These are phyloP conservation scores for Eremochloa ophiuroides DNA, from an alignment of 176 grass and related monocot species.

Conservation along the genomic window DNA sequence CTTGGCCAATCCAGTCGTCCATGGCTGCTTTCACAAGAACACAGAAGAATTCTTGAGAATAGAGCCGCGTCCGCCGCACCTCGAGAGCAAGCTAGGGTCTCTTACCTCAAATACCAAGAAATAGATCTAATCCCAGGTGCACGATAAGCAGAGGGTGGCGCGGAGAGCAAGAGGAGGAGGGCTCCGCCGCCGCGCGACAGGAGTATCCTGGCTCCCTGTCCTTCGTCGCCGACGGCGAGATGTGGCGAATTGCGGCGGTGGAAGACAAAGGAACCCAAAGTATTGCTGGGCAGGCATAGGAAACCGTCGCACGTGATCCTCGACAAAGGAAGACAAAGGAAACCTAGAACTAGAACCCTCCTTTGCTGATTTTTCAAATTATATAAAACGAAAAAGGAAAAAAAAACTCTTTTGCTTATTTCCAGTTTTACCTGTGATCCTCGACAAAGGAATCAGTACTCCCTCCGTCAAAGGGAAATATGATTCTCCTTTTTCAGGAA, in stretches of 20 bases:
- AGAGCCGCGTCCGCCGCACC: neutral
- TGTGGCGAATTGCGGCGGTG: neutral
- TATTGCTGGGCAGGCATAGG: no score
- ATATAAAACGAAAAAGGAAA: no score
- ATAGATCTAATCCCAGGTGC: neutral
- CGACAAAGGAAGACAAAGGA: no score
- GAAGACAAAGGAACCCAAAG: no score
- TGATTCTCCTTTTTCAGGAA: no score
- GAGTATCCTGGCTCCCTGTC: neutral
- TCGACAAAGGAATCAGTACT: no score
- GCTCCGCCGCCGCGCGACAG: neutral
- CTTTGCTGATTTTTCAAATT: no score
- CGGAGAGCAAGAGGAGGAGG: neutral
- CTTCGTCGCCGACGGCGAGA: neutral
- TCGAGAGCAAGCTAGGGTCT: neutral
- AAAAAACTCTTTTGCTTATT: no score
- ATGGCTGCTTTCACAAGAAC: constrained; percentile 22
- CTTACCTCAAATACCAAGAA: neutral
- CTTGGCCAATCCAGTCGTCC: constrained; percentile 48
- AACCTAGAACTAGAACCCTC: no score
- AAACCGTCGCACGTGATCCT: no score
- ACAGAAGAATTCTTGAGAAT: neutral
- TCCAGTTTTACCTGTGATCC: no score
- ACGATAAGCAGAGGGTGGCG: neutral
- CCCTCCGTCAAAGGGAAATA: no score